Conservation (phyloP, 2,329 filamentous ascomycete species). For the Microsporum audouinii region DNA sequence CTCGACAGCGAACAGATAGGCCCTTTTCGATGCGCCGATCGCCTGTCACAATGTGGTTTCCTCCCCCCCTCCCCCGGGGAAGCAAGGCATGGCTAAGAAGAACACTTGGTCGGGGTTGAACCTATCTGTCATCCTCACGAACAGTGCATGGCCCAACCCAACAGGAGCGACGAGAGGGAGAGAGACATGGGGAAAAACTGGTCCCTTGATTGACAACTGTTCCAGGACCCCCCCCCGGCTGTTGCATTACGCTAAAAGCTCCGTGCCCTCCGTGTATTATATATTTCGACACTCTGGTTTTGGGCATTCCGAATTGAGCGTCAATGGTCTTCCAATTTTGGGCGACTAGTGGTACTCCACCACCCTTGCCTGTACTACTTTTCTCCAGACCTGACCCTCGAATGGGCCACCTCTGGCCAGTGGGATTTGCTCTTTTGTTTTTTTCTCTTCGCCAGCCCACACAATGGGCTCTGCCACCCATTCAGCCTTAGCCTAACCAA, state of each 20-base stretch:
- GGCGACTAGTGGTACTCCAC: slow-evolving; percentile 3
- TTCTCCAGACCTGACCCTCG: slow-evolving; percentile 2
- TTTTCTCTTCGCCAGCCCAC: background rate
- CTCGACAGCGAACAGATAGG: slow-evolving; percentile 17
- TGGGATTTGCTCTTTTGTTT: background rate
- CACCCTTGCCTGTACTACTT: slow-evolving; percentile 1
- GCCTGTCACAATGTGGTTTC: background rate
- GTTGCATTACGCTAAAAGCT: slow-evolving; percentile 2
- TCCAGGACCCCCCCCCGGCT: slow-evolving; percentile 1
- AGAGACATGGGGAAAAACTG: background rate
- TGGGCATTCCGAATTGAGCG: slow-evolving; percentile 2
- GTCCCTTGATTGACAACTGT: background rate
- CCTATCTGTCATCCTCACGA: background rate
- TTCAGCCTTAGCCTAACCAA: slow-evolving; percentile 7
- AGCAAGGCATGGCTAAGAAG: background rate
- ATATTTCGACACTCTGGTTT: background rate
- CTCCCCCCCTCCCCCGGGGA: background rate
- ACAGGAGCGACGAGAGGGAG: background rate
- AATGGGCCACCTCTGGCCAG: slow-evolving; percentile 3
- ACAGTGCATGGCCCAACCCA: background rate
- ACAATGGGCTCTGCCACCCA: background rate
- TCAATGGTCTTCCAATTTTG: slow-evolving; percentile 4
- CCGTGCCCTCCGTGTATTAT: slow-evolving; percentile 1
- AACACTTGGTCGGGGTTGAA: background rate
- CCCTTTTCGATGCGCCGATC: background rate